Evolutionary conservation across 1,284 basidiomycete species (phyloP), one percentile per base, ranked within the genome.

Genomic region (Ceratorhiza oryzae-sativae): DNA sequence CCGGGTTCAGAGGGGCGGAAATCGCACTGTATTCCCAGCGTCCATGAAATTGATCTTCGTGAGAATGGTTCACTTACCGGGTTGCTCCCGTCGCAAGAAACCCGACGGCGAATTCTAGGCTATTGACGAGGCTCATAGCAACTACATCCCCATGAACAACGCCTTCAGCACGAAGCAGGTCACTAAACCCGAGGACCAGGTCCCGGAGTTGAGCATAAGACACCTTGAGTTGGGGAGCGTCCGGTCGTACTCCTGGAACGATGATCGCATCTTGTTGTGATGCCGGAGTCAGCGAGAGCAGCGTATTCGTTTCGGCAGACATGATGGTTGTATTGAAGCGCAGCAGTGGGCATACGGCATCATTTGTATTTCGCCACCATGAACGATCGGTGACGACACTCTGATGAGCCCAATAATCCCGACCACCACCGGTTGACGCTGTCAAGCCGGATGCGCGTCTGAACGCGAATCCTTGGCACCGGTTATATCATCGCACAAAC

Each of bases 1-100:
- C 74, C 30, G 77, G 75, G 65, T 77, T 77, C 25, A 77, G 74
- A 42, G 77, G 77, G 15, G 77, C 77, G 30, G 76, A 76, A 25
- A 77, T 76, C n/a, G 77, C 77, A 20, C 77, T 77, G 27, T 4
- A 49, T n/a, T 20, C 20, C 39, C 39, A 15, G 10, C 27, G 13
- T 48, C n/a, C n/a, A 61, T 62, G 23, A 32, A 27, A 46, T 27
- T 27, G 12, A 23, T 34, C 25, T 25, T 23, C 4, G 36, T 12
- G 13, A 45, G 36, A 36, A 36, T 8, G 25, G 9, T 20, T 10
- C 8, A 65, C 75, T 58, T 25, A 76, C 77, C 77, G 71, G 12
- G 76, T 72, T 13, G 74, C 71, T 12, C 76, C 76, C 12, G 76
- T 77, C 1, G 75, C 77, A 71, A 77, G 42, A 49, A 77, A 77